Percentiles rank a stretch among this genome's conserved stretches.
These are phyloP conservation scores for Paspalum notatum DNA, from an alignment of 176 grass and related monocot species.

Conservation along the genomic window DNA sequence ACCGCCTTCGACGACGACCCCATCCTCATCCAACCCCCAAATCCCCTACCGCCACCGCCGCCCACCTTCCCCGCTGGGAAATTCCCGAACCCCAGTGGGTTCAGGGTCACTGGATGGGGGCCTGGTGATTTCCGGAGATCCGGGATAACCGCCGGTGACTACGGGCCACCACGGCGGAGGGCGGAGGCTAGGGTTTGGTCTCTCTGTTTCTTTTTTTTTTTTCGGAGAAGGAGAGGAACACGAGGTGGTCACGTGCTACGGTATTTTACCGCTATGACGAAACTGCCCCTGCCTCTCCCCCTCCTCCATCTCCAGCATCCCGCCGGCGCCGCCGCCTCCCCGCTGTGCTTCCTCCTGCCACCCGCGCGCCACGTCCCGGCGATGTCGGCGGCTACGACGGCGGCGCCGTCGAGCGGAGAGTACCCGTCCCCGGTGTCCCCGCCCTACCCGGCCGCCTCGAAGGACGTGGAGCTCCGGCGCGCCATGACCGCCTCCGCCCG, in stretches of 20 bases:
- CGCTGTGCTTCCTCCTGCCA: background rate
- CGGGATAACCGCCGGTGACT: slow-evolving; percentile 4
- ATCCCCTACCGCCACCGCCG: background rate
- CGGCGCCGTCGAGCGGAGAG: slow-evolving; percentile 9
- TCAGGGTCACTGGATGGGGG: background rate
- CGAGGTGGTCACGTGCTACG: background rate
- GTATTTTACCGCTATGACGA: slow-evolving; percentile 42
- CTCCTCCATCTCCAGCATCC: background rate
- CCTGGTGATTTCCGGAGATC: background rate
- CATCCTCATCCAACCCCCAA: slow-evolving; percentile 33
- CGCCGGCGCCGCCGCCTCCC: background rate
- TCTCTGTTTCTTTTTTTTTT: background rate
- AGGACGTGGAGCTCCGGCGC: slow-evolving; percentile 82
- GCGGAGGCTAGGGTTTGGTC: slow-evolving; percentile 27
- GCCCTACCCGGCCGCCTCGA: slow-evolving; percentile 74
- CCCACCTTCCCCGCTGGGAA: background rate
- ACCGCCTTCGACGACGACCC: slow-evolving; percentile 54
- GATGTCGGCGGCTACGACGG: background rate
- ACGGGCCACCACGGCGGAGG: background rate
- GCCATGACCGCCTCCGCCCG: slow-evolving; percentile 76
- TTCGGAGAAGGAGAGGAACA: background rate
- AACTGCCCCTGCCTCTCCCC: slow-evolving; percentile 18
- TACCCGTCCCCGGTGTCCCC: slow-evolving; percentile 78
- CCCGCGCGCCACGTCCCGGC: background rate
- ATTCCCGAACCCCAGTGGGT: background rate